A percentile compares a stretch with the other conserved stretches of the same genome.
Evolutionary conservation across 2,329 filamentous ascomycete genomes (phyloP).

Genomic region (Pseudogymnoascus sp.): DNA sequence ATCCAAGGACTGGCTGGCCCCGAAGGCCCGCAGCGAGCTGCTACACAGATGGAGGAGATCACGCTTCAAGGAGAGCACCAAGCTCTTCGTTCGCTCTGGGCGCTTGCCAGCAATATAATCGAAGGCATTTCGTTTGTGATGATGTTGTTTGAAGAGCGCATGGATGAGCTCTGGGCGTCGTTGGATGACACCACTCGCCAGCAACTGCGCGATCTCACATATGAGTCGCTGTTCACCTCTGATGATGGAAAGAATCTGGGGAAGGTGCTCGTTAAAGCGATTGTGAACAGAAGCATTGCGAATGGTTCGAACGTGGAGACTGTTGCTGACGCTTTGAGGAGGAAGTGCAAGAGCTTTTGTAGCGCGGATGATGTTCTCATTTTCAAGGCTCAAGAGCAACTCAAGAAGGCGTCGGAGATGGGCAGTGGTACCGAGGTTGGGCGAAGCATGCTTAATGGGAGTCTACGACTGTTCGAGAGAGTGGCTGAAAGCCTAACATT

Average conservation of each 20-base stretch:
- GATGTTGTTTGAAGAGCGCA: slow-evolving; percentile 88
- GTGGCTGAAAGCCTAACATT: slow-evolving; percentile 77
- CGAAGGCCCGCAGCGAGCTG: slow-evolving; percentile 69
- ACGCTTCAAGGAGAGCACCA: slow-evolving; percentile 91
- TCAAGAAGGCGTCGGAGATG: slow-evolving; percentile 80
- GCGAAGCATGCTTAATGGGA: slow-evolving; percentile 78
- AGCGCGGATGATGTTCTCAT: slow-evolving; percentile 95
- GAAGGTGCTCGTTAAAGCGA: slow-evolving; percentile 91
- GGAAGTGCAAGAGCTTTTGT: slow-evolving; percentile 94
- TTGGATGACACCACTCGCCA: slow-evolving; percentile 64
- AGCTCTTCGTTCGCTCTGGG: slow-evolving; percentile 77
- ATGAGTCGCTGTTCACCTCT: slow-evolving; percentile 78
- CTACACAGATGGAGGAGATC: slow-evolving; percentile 82
- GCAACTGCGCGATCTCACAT: slow-evolving; percentile 70
- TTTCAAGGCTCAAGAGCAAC: slow-evolving; percentile 94
- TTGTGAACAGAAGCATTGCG: slow-evolving; percentile 95
- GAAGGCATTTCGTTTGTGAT: slow-evolving; percentile 95
- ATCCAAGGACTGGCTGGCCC: slow-evolving; percentile 94
- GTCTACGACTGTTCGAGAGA: slow-evolving; percentile 77
- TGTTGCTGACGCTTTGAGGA: slow-evolving; percentile 84
- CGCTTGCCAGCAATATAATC: slow-evolving; percentile 81
- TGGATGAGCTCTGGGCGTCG: slow-evolving; percentile 76
- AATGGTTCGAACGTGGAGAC: slow-evolving; percentile 97
- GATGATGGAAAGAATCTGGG: slow-evolving; percentile 77
- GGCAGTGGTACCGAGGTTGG: slow-evolving; percentile 67